Evolutionary conservation across 225 moss, liverwort and hornwort species (phyloP), one percentile per base, ranked within the genome.

Genomic region (Pseudisothecium myosuroides): DNA sequence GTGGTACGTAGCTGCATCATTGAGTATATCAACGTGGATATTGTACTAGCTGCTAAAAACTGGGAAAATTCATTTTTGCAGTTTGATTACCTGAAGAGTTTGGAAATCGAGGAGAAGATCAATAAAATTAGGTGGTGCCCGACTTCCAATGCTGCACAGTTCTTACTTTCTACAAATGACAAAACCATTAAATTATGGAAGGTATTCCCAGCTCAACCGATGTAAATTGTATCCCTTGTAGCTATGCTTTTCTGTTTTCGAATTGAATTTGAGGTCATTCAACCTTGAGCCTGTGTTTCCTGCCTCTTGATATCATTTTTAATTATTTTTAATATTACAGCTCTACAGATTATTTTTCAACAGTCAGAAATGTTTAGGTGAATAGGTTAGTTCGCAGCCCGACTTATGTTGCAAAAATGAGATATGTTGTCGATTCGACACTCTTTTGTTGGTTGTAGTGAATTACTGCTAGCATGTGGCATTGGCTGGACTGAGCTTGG

Each of bases 81-180:
- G 98, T 98, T 98, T 87, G 98, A 98, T 92, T 98, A 98, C 88
- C 93, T 98, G 93, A 98, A 98, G 97, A 98, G 98, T 96, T 94
- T 98, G 95, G 98, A 98, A 94, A 98, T 98, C 91, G 98, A 98
- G 92, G 98, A 98, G 92, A 98, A 98, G 94, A 98, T 98, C 94
- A 98, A 98, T 94, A 98, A 98, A 93, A 98, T 98, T 91, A 96
- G 98, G 94, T 98, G 98, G 98, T 98, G 98, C 89, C 96, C 97
- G 90, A 96, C 98, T 88, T 96, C 97, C 88, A 98, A 98, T 88
- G 96, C 97, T 88, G 96, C 98, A 43, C 96, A 97, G 92, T 96
- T 98, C 92, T 93, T 98, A 88, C 98, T 98, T 85, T 98, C 98
- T 75, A 98, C 98, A 85, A 98, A 98, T 90, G 98, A 98, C 95